These are phyloP conservation scores for Kwoniella europaea DNA, from an alignment of 768 basidiomycete species.

Conservation along the genomic window DNA sequence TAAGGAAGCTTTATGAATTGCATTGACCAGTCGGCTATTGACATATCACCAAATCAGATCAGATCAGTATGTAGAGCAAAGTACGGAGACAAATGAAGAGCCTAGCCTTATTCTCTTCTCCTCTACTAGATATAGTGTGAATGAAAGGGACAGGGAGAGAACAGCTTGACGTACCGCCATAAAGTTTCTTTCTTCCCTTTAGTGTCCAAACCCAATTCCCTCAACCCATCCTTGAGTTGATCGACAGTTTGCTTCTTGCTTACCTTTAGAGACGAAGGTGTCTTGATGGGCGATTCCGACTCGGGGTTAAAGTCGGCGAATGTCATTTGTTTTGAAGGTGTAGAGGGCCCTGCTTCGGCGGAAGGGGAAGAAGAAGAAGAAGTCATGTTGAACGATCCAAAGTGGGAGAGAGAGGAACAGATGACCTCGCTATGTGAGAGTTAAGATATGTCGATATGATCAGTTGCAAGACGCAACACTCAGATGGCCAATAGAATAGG, in stretches of 20 bases:
- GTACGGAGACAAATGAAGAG: too few relatives aligned
- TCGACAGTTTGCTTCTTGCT: conserved; percentile 52
- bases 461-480: neutral
- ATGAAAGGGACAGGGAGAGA: neutral
- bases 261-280: conserved; percentile 21
- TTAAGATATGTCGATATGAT: neutral
- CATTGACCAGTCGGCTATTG: conserved; percentile 17
- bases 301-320: neutral
- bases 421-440: too few relatives aligned
- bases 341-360: neutral
- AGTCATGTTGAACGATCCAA: too few relatives aligned
- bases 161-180: conserved; percentile 44
- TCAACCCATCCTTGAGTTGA: conserved; percentile 51
- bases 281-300: conserved; percentile 1
- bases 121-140: too few relatives aligned
- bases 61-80: neutral
- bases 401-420: too few relatives aligned
- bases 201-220: conserved; percentile 51
- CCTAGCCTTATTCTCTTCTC: too few relatives aligned
- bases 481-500: too few relatives aligned
- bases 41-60: neutral
- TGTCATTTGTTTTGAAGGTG: conserved; percentile 4
- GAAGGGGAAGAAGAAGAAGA: neutral
- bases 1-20: neutral
- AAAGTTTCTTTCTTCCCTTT: conserved; percentile 59